These are phyloP conservation scores for Penicillium simplicissimum DNA, from an alignment of 495 filamentous ascomycete species.

Conservation along the genomic window DNA sequence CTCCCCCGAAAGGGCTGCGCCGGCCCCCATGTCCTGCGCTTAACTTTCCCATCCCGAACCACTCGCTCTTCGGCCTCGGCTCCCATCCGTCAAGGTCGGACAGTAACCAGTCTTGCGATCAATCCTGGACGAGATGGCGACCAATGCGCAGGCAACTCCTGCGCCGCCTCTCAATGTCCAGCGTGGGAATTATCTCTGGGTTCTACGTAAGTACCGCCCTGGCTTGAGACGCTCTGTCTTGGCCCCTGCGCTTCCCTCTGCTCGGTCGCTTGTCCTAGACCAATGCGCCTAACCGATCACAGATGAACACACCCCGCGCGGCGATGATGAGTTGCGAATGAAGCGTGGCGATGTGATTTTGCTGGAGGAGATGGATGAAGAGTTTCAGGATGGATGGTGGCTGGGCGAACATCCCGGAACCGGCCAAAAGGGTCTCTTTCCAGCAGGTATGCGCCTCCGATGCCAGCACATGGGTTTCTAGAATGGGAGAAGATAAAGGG, in stretches of 20 bases:
- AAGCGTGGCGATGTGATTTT: constrained; percentile 86
- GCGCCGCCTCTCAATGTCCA: constrained; percentile 47
- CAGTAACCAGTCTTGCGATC: constrained; percentile 10
- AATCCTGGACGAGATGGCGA: constrained; percentile 37
- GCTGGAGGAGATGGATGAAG: constrained; percentile 92
- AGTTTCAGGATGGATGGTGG: constrained; percentile 98
- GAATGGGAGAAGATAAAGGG: background rate
- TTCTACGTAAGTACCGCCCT: constrained; percentile 67
- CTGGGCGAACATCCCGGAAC: constrained; percentile 77
- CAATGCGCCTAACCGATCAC: constrained; percentile 21
- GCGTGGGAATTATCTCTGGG: constrained; percentile 69
- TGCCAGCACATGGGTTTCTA: background rate
- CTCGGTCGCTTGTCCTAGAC: background rate
- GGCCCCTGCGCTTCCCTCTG: constrained; percentile 6
- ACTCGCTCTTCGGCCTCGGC: constrained; percentile 11
- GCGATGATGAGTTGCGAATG: constrained; percentile 88
- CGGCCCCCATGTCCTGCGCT: constrained; percentile 33
- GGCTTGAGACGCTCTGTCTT: constrained; percentile 13
- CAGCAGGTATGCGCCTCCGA: constrained; percentile 65
- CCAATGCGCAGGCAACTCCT: constrained; percentile 19
- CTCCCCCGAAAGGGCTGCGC: constrained; percentile 27
- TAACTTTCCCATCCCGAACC: constrained; percentile 9
- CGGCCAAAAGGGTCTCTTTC: constrained; percentile 80
- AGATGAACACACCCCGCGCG: constrained; percentile 83
- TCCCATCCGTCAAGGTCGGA: constrained; percentile 13